Conservation (phyloP, 768 basidiomycete genomes). For the Boletus insuetus region DNA sequence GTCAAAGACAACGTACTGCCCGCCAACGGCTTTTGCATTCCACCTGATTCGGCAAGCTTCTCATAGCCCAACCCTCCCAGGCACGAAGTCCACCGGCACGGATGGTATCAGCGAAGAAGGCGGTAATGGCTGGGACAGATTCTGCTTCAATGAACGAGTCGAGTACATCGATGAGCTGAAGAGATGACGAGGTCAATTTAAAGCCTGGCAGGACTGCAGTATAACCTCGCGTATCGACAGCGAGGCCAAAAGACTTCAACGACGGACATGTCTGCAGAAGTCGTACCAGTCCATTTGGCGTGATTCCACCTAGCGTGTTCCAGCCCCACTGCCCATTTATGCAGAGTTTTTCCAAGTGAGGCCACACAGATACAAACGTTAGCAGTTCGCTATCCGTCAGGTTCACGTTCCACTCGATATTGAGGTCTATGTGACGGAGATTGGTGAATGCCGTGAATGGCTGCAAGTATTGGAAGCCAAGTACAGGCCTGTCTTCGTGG, state of each 20-base stretch:
- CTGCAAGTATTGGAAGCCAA: background rate
- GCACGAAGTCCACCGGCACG: too few species aligned
- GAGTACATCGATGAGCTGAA: too few species aligned
- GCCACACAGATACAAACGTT: background rate
- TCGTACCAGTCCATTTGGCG: background rate
- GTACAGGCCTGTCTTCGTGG: too few species aligned
- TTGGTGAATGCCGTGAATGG: background rate
- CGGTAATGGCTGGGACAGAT: too few species aligned
- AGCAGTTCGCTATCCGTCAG: background rate
- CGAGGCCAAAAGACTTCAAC: background rate
- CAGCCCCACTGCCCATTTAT: background rate
- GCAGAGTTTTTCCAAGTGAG: background rate
- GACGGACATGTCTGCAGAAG: background rate
- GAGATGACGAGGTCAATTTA: background rate
- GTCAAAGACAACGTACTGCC: too few species aligned
- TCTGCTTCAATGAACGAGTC: too few species aligned
- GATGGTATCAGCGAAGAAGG: too few species aligned
- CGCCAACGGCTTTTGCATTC: too few species aligned
- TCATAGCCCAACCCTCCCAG: too few species aligned
- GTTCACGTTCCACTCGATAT: background rate
- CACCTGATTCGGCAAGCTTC: too few species aligned
- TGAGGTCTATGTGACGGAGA: background rate
- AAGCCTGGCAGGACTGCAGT: background rate
- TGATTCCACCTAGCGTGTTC: background rate
- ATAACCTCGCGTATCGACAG: background rate